Percentiles rank a stretch among this genome's conserved stretches.
phyloP scores from a whole-genome alignment of 305 asterid genomes.

The Withania somnifera region DNA sequence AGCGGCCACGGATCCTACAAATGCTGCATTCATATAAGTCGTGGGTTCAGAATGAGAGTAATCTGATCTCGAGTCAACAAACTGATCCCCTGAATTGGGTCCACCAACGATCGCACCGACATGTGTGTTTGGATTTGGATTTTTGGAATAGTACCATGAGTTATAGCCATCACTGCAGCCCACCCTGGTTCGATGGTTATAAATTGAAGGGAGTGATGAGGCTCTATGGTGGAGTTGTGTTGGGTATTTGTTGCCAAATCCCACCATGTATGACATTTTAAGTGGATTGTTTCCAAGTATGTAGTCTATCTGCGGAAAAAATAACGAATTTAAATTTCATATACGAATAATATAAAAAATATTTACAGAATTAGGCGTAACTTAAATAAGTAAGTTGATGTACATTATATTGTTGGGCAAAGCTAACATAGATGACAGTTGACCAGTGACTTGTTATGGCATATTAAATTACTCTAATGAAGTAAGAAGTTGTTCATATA shows the following conservation, averaged over 20 bases:
- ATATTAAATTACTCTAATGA: neutral
- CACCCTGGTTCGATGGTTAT: constrained; percentile 17
- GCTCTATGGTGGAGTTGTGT: constrained; percentile 63
- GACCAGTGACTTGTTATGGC: neutral
- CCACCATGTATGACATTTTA: constrained; percentile 68
- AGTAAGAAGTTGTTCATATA: neutral
- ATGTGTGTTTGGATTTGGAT: constrained; percentile 54
- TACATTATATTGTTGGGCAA: too few species aligned
- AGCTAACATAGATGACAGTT: neutral
- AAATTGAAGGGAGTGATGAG: constrained; percentile 59
- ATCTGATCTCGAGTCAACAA: constrained; percentile 42
- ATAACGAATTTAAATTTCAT: neutral
- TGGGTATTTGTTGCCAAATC: constrained; percentile 48
- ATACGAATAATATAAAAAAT: neutral
- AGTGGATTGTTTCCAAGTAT: constrained; percentile 55
- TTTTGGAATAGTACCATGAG: constrained; percentile 29
- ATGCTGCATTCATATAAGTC: constrained; percentile 64
- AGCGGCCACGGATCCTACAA: constrained; percentile 49
- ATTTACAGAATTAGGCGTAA: neutral
- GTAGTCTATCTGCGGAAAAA: constrained; percentile 41
- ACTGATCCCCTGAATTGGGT: constrained; percentile 39
- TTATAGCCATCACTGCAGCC: constrained; percentile 40
- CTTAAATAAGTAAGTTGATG: too few species aligned
- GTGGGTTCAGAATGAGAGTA: constrained; percentile 51
- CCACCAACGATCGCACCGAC: constrained; percentile 71